phyloP scores from a whole-genome alignment of 257 asterid species.

The Misopates orontium region DNA sequence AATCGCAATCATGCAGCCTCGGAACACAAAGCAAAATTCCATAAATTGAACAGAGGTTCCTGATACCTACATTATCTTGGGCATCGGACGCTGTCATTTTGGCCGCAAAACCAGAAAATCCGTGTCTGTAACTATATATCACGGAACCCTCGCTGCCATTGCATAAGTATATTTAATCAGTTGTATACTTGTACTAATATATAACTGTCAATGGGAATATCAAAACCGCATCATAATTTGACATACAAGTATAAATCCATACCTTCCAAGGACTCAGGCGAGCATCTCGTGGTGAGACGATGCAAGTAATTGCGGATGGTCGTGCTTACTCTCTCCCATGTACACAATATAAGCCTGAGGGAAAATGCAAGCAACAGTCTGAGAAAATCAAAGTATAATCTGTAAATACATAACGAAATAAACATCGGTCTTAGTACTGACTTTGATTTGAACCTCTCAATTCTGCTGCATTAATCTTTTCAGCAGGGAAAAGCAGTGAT shows the following conservation, averaged over 20 bases:
- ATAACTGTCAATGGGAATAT: too few species aligned
- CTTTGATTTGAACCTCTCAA: background rate
- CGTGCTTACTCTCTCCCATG: slow-evolving; percentile 40
- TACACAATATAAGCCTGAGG: slow-evolving; percentile 41
- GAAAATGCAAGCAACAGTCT: too few species aligned
- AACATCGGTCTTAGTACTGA: too few species aligned
- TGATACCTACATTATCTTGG: slow-evolving; percentile 31
- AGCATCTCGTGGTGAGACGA: slow-evolving; percentile 47
- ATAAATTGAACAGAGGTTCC: background rate
- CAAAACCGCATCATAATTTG: too few species aligned
- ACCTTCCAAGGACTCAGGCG: slow-evolving; percentile 41
- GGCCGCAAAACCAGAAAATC: slow-evolving; percentile 54
- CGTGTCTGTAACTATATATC: slow-evolving; percentile 43
- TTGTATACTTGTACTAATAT: too few species aligned
- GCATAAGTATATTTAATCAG: too few species aligned
- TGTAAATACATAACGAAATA: too few species aligned
- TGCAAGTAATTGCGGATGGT: slow-evolving; percentile 32
- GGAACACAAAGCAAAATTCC: too few species aligned
- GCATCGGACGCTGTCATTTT: slow-evolving; percentile 41
- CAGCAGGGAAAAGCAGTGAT: too few species aligned
- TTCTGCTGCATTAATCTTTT: too few species aligned
- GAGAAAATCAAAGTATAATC: too few species aligned
- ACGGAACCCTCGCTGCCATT: slow-evolving; percentile 36
- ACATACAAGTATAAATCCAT: background rate
- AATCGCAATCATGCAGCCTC: too few species aligned